phyloP scores from a whole-genome alignment of 1,139 yeast genomes.

The Scheffersomyces illinoinensis region DNA sequence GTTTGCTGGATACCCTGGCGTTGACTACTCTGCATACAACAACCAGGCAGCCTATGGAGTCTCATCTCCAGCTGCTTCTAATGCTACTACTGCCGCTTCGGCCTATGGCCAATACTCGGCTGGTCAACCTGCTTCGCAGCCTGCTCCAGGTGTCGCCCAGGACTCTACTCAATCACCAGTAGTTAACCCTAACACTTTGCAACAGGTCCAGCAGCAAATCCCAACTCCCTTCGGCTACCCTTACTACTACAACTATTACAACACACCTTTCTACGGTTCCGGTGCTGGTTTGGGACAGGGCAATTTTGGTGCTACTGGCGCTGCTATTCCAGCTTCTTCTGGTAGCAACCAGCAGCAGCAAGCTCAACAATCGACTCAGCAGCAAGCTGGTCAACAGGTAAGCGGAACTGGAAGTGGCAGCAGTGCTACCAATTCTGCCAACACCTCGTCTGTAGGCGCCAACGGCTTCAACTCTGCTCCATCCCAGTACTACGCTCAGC shows the following conservation, averaged over 20 bases:
- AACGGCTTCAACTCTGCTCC: conserved; percentile 20
- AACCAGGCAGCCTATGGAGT: conserved; percentile 30
- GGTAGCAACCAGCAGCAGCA: conserved; percentile 13
- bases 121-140: conserved; percentile 19
- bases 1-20: conserved; percentile 47
- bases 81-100: conserved; percentile 25
- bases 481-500: conserved; percentile 38
- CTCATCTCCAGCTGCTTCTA: conserved; percentile 39
- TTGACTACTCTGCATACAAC: conserved; percentile 43
- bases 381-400: conserved; percentile 5
- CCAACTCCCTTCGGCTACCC: conserved; percentile 48
- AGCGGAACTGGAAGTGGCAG: conserved; percentile 5
- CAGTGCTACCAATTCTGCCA: conserved; percentile 8
- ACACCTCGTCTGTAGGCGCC: conserved; percentile 15
- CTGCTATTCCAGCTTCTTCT: conserved; percentile 11
- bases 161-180: conserved; percentile 32
- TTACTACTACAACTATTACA: conserved; percentile 46
- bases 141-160: conserved; percentile 14
- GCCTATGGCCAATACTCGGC: conserved; percentile 24
- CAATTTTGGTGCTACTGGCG: conserved; percentile 18
- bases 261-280: conserved; percentile 43
- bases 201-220: conserved; percentile 22
- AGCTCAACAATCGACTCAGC: conserved; percentile 5
- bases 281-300: conserved; percentile 30
- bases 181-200: conserved; percentile 29